Percentiles rank a stretch among this genome's conserved stretches.
phyloP scores from a whole-genome alignment of 148 eudicot species.

The Fagopyrum tataricum region DNA sequence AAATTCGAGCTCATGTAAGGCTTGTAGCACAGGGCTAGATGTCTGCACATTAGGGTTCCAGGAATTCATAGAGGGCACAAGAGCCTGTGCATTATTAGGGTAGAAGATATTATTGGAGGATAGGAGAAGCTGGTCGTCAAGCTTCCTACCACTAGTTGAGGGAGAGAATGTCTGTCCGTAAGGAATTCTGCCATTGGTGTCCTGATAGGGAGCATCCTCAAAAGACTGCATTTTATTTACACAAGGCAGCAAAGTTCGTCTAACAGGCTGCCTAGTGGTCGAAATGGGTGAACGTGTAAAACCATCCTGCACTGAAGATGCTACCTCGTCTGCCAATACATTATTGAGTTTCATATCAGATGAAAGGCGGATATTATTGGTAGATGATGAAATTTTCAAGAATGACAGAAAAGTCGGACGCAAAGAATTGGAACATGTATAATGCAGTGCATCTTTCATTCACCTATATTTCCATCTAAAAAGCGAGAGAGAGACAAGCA shows the following conservation, averaged over 20 bases:
- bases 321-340: neutral
- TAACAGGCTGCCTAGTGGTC: neutral
- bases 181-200: neutral
- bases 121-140: neutral
- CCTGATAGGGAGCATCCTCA: neutral
- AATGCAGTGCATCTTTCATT: too few species aligned
- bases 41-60: neutral
- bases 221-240: neutral
- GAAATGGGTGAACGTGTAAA: neutral
- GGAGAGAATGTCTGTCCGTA: neutral
- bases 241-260: neutral
- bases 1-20: slow-evolving; percentile 44
- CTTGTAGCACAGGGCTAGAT: slow-evolving; percentile 21
- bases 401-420: neutral
- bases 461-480: too few species aligned
- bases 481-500: neutral
- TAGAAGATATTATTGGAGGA: neutral
- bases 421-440: too few species aligned
- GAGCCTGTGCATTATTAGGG: neutral
- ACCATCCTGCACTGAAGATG: neutral
- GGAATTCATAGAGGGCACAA: slow-evolving; percentile 12
- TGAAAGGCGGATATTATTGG: neutral
- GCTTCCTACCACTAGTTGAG: neutral
- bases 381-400: neutral
- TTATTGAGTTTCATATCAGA: neutral